These are phyloP conservation scores for Ascochyta lentis DNA, from an alignment of 2,329 filamentous ascomycete genomes.

Conservation along the genomic window DNA sequence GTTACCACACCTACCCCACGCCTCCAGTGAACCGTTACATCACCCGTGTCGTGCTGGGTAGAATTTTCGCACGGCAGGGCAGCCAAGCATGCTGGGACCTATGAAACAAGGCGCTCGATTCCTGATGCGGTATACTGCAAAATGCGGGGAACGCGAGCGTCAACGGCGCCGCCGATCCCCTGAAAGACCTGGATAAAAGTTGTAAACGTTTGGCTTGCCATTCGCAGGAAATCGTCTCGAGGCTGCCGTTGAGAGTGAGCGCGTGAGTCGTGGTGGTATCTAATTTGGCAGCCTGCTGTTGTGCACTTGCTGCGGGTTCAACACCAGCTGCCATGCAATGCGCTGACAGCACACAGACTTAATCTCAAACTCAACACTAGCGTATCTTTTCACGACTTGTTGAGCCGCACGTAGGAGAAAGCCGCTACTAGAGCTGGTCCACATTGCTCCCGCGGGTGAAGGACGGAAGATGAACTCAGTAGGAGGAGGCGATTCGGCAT, in stretches of 20 bases:
- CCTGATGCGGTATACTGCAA: conserved; percentile 12
- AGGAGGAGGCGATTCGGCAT: not conserved
- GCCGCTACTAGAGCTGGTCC: conserved; percentile 2
- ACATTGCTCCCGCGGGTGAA: conserved; percentile 12
- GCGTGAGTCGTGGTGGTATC: not conserved
- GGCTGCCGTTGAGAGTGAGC: not conserved
- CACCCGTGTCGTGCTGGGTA: conserved; percentile 14
- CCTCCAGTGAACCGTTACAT: conserved; percentile 14
- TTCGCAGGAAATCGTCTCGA: not conserved
- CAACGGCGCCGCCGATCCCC: conserved; percentile 15
- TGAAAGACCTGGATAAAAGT: not conserved
- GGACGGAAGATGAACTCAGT: conserved; percentile 4
- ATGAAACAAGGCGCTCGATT: conserved; percentile 4
- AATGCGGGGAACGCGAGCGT: conserved; percentile 13
- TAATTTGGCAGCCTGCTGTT: not conserved
- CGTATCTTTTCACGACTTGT: conserved; percentile 7
- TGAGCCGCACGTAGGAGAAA: conserved; percentile 13
- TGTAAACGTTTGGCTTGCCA: not conserved
- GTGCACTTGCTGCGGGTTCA: not conserved
- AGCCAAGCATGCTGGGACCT: conserved; percentile 10
- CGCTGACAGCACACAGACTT: conserved; percentile 1
- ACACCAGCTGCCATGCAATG: not conserved
- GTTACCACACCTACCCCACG: conserved; percentile 18
- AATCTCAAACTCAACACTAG: not conserved
- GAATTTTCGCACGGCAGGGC: conserved; percentile 9